Evolutionary conservation across 208 protist genomes (phyloP), one percentile per base, ranked within the genome.

Genomic region (Crithidia sp.): DNA sequence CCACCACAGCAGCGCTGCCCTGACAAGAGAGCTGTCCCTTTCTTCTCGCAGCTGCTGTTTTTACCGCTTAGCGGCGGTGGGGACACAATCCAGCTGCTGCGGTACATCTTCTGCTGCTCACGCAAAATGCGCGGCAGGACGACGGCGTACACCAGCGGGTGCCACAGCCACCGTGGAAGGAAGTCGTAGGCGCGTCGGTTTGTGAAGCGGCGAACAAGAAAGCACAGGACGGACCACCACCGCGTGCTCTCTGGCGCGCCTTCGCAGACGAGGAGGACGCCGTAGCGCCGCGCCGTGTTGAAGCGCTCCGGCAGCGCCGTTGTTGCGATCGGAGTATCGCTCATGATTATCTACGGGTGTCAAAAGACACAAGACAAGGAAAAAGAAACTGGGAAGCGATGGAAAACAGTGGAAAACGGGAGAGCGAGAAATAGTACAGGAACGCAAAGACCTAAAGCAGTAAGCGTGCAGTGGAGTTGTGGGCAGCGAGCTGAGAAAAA

Each of bases 191-290:
- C 41, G 6, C 86, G 71, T 2, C 40, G 66, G 17, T 74, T 72
- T 3, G 40, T 76, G 41, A 88, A 44, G 12, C 77, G 39, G 8
- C 37, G 53, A 6, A 47, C 36, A 10, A 86, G 60, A 56, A 73
- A 86, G 43, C 60, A 37, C 62, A 61, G 54, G 6, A 86, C 61
- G 37, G 60, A 57, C 40, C 44, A 50, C 39, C 53, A 57, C 12
- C 37, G 59, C 13, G 83, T 67, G 49, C 77, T 75, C 54, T 71
- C 60, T 14, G 77, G 84, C 1, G 74, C 77, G 7, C 82, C 85
- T 39, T 74, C 68, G 66, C 75, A 74, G 16, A 90, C 40, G 39
- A 90, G 68, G 43, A 87, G 67, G 0, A 90, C 68, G 40, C 56
- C 78, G 37, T 81, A 84, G 12, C 72, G 82, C 5, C 50, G 56